Conservation (phyloP, 106 monocot genomes). For the Xerophyta viscosa region DNA sequence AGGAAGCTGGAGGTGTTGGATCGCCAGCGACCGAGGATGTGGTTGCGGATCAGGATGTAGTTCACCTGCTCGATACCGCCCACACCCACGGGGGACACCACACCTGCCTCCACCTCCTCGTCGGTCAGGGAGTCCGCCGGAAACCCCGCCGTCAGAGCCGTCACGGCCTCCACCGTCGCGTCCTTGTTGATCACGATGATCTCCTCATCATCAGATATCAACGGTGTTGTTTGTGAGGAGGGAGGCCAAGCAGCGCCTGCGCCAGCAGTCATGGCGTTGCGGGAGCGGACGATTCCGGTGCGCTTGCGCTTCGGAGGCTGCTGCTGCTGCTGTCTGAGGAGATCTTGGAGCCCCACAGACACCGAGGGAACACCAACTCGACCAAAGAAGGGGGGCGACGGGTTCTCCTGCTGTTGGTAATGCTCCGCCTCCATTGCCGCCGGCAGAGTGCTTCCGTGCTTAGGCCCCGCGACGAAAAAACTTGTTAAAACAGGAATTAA, state of each 20-base stretch:
- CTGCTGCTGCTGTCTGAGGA: too few species aligned
- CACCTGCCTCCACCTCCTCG: constrained; percentile 85
- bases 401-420: too few species aligned
- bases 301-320: constrained; percentile 71
- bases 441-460: too few species aligned
- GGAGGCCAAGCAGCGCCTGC: background rate
- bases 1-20: constrained; percentile 38
- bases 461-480: too few species aligned
- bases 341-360: too few species aligned
- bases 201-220: constrained; percentile 61
- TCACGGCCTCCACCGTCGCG: constrained; percentile 88
- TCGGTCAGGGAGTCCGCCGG: constrained; percentile 96
- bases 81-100: constrained; percentile 77
- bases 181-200: constrained; percentile 95
- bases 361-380: too few species aligned
- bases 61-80: constrained; percentile 98
- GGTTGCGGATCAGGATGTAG: constrained; percentile 82
- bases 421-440: too few species aligned
- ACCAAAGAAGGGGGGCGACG: too few species aligned
- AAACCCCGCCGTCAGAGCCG: constrained; percentile 85
- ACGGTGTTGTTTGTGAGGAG: background rate
- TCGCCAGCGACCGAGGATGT: constrained; percentile 47
- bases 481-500: too few species aligned
- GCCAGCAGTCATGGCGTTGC: background rate
- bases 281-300: constrained; percentile 64